Conservation (phyloP, 306 rosid genomes). For the Fragaria nilgerrensis region DNA sequence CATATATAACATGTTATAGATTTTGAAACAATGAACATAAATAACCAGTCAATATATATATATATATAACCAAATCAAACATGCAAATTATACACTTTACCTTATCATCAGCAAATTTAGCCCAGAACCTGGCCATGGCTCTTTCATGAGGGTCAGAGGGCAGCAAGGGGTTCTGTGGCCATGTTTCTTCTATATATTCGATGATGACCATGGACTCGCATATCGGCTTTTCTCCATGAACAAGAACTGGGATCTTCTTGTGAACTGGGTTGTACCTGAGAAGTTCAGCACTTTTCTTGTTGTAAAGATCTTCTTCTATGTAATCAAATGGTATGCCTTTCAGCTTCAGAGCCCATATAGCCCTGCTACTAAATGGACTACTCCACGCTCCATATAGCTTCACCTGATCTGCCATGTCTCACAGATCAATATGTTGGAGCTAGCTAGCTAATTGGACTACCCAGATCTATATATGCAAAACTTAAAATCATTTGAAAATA, state of each 20-base stretch:
- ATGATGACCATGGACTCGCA: constrained; percentile 51
- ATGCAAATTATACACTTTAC: constrained; percentile 2
- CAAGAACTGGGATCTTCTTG: constrained; percentile 51
- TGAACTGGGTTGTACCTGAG: constrained; percentile 45
- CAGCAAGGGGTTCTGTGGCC: constrained; percentile 46
- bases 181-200: constrained; percentile 48
- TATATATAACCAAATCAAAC: not conserved
- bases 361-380: constrained; percentile 48
- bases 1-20: too few species aligned
- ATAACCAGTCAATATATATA: not conserved
- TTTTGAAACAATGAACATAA: not conserved
- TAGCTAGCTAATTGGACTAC: not conserved
- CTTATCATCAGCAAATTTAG: constrained; percentile 32
- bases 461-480: not conserved
- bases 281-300: constrained; percentile 41
- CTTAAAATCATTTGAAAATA: not conserved
- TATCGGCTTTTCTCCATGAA: constrained; percentile 49
- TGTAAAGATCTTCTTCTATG: constrained; percentile 47
- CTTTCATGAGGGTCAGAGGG: constrained; percentile 40
- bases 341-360: constrained; percentile 44
- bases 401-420: constrained; percentile 26
- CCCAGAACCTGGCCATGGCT: constrained; percentile 54
- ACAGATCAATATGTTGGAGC: not conserved
- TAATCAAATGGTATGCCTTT: constrained; percentile 49
- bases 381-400: constrained; percentile 50